Conservation (phyloP, 306 rosid species). For the Medicago ruthenica region DNA sequence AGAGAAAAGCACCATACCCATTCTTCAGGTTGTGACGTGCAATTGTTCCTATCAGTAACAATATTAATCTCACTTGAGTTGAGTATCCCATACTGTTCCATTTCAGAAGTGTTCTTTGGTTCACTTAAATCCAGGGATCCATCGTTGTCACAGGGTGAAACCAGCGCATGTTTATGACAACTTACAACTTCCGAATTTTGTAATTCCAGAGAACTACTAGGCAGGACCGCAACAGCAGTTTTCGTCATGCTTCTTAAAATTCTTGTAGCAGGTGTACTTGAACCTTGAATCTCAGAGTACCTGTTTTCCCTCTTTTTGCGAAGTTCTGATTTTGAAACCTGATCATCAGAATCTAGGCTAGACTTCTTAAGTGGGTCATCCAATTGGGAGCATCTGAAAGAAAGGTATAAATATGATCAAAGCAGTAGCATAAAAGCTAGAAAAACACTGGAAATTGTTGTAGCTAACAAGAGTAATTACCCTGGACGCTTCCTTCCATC, state of each 20-base stretch:
- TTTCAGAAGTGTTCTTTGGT: conserved; percentile 45
- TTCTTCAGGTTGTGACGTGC: conserved; percentile 36
- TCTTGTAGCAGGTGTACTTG: conserved; percentile 48
- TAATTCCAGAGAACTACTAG: conserved; percentile 63
- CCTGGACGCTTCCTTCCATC: conserved; percentile 59
- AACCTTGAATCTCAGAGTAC: conserved; percentile 46
- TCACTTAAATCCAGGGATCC: conserved; percentile 49
- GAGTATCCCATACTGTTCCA: conserved; percentile 38
- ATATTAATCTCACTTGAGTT: conserved; percentile 46
- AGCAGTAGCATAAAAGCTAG: conserved; percentile 29
- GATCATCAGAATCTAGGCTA: conserved; percentile 44
- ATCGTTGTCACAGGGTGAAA: conserved; percentile 51
- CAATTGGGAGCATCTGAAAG: conserved; percentile 69
- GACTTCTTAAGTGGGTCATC: conserved; percentile 52
- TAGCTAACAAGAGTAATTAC: conserved; percentile 50
- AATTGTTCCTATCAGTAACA: conserved; percentile 36
- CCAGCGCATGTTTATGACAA: conserved; percentile 53
- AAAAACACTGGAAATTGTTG: conserved; percentile 17
- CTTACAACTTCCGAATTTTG: conserved; percentile 64
- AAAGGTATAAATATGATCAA: conserved; percentile 36
- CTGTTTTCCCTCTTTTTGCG: conserved; percentile 52
- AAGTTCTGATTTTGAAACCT: conserved; percentile 47
- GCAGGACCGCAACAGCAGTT: conserved; percentile 37
- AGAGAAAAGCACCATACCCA: conserved; percentile 55
- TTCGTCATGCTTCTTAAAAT: conserved; percentile 64